These are phyloP conservation scores for Neonectria punicea DNA, from an alignment of 2,329 filamentous ascomycete genomes.

Conservation along the genomic window DNA sequence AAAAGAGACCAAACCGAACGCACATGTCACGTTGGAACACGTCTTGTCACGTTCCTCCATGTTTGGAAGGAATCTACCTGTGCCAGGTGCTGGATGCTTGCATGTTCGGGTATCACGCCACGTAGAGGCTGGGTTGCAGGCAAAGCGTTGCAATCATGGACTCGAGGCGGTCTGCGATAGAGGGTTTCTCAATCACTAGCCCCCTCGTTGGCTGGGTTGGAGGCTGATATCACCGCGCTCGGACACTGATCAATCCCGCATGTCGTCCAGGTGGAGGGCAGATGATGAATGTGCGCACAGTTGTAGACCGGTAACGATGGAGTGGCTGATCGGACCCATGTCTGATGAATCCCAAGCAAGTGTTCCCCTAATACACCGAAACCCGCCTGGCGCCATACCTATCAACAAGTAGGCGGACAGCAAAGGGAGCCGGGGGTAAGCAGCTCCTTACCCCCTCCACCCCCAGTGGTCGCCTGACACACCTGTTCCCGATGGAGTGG, in stretches of 20 bases:
- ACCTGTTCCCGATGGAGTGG: constrained; percentile 40
- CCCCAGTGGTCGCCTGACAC: constrained; percentile 29
- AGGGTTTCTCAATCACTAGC: constrained; percentile 15
- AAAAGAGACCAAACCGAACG: neutral
- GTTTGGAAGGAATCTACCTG: neutral
- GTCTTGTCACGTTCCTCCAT: neutral
- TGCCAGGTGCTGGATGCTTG: neutral
- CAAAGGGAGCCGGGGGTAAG: constrained; percentile 2
- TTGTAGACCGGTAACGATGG: neutral
- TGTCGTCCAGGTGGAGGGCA: constrained; percentile 8
- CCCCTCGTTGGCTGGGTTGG: constrained; percentile 2
- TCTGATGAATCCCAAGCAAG: constrained; percentile 7
- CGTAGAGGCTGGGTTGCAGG: constrained; percentile 1
- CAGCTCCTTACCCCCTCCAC: constrained; percentile 11
- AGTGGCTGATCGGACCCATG: constrained; percentile 17
- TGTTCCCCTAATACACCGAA: constrained; percentile 19
- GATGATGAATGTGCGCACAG: constrained; percentile 2
- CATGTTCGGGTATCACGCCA: constrained; percentile 13
- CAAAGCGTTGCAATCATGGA: constrained; percentile 2
- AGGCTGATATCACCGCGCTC: constrained; percentile 12
- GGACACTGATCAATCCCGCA: constrained; percentile 12
- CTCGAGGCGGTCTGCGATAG: constrained; percentile 26
- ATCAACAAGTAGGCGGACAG: constrained; percentile 4
- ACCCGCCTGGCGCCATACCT: constrained; percentile 12
- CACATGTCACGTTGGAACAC: neutral